phyloP scores from a whole-genome alignment of 75 land plant genomes.

The Pinus albicaulis region DNA sequence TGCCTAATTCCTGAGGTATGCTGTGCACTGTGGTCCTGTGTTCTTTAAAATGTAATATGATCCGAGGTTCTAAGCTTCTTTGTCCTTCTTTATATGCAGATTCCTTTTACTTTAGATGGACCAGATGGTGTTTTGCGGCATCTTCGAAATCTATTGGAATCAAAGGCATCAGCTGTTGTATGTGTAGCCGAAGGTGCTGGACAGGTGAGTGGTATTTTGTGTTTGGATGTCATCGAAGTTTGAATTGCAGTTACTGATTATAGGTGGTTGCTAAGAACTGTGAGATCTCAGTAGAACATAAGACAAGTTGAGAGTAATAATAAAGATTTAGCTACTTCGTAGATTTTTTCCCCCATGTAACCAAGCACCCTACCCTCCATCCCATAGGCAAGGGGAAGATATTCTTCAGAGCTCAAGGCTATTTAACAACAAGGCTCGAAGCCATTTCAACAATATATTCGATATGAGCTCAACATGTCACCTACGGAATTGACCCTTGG shows the following conservation, averaged over 20 bases:
- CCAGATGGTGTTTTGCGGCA: conserved; percentile 77
- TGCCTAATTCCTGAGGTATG: conserved; percentile 97
- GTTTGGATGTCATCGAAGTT: background rate
- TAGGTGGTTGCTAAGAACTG: background rate
- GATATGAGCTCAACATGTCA: too few relatives aligned
- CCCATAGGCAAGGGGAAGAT: too few relatives aligned
- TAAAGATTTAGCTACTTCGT: background rate
- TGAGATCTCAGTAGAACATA: background rate
- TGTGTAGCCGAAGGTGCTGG: conserved; percentile 99
- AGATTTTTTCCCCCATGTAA: background rate
- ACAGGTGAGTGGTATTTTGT: conserved; percentile 58
- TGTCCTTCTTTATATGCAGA: conserved; percentile 23
- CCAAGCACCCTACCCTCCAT: too few relatives aligned
- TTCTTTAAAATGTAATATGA: background rate
- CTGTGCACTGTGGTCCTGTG: conserved; percentile 1
- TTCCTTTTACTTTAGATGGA: conserved; percentile 77
- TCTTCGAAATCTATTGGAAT: conserved; percentile 55
- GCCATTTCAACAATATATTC: too few relatives aligned
- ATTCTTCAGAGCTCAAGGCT: too few relatives aligned
- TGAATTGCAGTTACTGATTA: background rate
- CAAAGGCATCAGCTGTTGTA: conserved; percentile 82
- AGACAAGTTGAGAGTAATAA: background rate
- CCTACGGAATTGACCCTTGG: too few relatives aligned
- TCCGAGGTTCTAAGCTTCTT: background rate
- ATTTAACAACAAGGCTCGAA: too few relatives aligned